Evolutionary conservation across 306 rosid species (phyloP).

Genomic region (Vachellia collinsii): DNA sequence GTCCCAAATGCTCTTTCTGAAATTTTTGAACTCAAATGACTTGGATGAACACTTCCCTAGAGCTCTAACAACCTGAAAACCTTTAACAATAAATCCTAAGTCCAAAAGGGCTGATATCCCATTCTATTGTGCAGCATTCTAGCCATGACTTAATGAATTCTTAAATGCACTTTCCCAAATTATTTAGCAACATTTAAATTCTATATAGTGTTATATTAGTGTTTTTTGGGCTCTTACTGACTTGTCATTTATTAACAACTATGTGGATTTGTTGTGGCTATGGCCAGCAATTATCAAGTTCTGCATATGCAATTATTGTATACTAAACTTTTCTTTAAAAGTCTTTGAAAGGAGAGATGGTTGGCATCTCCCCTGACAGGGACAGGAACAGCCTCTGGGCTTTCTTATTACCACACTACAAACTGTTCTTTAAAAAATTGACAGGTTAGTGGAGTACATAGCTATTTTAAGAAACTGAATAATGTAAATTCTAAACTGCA

Average conservation of each 20-base stretch:
- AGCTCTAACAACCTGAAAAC: not conserved
- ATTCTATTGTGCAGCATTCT: not conserved
- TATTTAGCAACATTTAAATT: not conserved
- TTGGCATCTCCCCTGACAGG: too few relatives aligned
- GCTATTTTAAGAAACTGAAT: conserved; percentile 12
- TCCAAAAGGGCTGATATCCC: not conserved
- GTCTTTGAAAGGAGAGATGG: too few relatives aligned
- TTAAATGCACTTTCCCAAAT: not conserved
- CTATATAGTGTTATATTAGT: conserved; percentile 24
- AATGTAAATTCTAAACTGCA: conserved; percentile 21
- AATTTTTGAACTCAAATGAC: not conserved
- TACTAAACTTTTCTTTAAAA: not conserved
- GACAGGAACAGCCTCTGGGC: too few relatives aligned
- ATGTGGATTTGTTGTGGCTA: conserved; percentile 35
- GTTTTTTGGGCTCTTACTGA: conserved; percentile 27
- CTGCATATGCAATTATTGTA: conserved; percentile 23
- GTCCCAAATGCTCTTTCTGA: not conserved
- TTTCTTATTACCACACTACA: too few relatives aligned
- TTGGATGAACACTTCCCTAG: not conserved
- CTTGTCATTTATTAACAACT: conserved; percentile 25
- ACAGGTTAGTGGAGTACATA: conserved; percentile 4
- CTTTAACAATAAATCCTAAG: not conserved
- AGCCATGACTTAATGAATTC: not conserved
- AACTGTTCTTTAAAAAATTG: not conserved
- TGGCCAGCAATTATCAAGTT: conserved; percentile 24